Evolutionary conservation across 345 rosid genomes (phyloP), one percentile per base, ranked within the genome.

Genomic region (Kandelia obovata): DNA sequence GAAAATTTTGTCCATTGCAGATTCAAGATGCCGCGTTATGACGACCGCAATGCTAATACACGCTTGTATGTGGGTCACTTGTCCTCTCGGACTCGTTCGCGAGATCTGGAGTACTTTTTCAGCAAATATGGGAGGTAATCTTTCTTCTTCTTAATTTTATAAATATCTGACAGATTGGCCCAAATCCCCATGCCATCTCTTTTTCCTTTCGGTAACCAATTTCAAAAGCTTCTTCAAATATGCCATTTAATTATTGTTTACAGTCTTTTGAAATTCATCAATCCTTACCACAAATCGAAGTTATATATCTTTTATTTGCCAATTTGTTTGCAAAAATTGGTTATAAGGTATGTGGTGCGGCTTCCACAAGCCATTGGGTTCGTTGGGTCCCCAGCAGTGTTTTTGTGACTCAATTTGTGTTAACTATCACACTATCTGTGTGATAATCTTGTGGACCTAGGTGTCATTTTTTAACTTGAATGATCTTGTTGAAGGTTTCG

Each of bases 401-500:
- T 62, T 58, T 72, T 71, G 79, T 76, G 77, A 62, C 65, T 73
- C 76, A 67, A 65, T 79, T 71, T 73, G 71, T 77, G 62, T 77
- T 65, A 76, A 68, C 62, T 53, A 39, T 69, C 66, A 51, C 65
- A 32, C 27, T 75, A 70, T 81, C 76, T 71, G 57, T 76, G 79
- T 77, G 75, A 82, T 83, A 81, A 71, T 73, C 80, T 72, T 83
- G 82, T 73, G 71, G 74, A 34, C 64, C 71, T 69, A 69, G 75
- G 77, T 31, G 77, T 65, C 71, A 7, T 47, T 67, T 84, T 79
- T 86, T 89, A 84, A 94, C 97, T 81, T 79, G 83, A 82, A 89
- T 89, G 92, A 89, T 94, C 89, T 91, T 91, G 88, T 91, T 94
- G 97, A 94, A 94, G 96, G 96, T 91, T 87, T 90, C 82, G 83